Base-by-base conservation (phyloP, 441 rosid species). In the Erodium trifolium region DNA sequence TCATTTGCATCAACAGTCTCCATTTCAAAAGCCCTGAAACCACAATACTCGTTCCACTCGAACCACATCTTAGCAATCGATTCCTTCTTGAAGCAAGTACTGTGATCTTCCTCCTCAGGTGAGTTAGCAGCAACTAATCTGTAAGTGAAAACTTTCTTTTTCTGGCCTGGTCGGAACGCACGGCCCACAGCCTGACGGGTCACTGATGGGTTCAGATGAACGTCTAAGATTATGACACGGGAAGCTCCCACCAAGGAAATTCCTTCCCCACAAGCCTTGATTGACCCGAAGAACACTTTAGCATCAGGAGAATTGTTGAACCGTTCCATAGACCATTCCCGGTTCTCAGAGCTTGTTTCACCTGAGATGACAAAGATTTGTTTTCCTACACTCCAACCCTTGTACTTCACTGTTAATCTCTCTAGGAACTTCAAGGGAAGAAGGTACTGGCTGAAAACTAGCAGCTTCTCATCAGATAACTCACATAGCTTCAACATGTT, bases 231-330 rank as follows among this genome's bases (percentile, higher is more conserved):
- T 49, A 93, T 72, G n/a, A 91, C 77, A 3, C 96, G 78, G 0
- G 96, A 93, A 34, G 93, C 98, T 10, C 98, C 98, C 16, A 93
- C 97, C 23, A 93, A 47, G 5, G 97, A 93, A 12, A 93, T 84
- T n/a, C 98, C 98, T 77, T 93, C 97, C 10, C 97, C 98, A 51
- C 98, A 93, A 0, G 97, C 96, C 80, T 78, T 89, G 11, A 93
- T 93, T 1, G 97, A 93, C 37, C 98, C 98, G 19, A 91, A 91
- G 53, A 93, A 84, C 11, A 91, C 90, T 80, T 72, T 91, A 0
- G 98, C 87, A 2, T 89, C 89, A 0, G 75, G 47, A 1, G 96
- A 85, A 64, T 76, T 88, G 80, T 89, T 91, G 75, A 91, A 91
- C 10, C 65, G 71, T 12, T 91, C 96, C 94, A 86, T 89, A 7